Percentiles rank a stretch among this genome's conserved stretches.
Evolutionary conservation across 495 filamentous ascomycete species (phyloP).

Genomic region (Penicillium antarcticum): DNA sequence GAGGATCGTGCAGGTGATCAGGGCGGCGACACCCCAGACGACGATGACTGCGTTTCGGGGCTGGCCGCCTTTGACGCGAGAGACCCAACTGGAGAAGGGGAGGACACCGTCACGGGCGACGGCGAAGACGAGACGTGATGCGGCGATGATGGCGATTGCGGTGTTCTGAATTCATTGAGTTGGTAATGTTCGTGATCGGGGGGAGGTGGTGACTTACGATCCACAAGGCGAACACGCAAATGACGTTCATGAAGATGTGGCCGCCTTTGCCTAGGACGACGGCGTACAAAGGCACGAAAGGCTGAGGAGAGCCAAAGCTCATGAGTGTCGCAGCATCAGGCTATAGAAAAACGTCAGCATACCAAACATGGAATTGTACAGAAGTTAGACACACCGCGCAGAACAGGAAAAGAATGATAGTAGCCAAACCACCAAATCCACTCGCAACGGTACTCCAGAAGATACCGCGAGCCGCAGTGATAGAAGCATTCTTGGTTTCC

Average conservation of each 20-base stretch:
- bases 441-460: constrained; percentile 53
- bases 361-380: not conserved
- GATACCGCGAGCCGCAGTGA: constrained; percentile 53
- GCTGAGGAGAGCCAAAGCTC: constrained; percentile 47
- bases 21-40: constrained; percentile 46
- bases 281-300: constrained; percentile 53
- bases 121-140: constrained; percentile 55
- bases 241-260: constrained; percentile 52
- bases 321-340: constrained; percentile 37
- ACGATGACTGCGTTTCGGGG: constrained; percentile 55
- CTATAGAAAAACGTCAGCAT: constrained; percentile 17
- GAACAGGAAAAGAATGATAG: constrained; percentile 56
- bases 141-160: constrained; percentile 51
- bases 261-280: constrained; percentile 50
- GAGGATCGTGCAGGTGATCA: constrained; percentile 52
- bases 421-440: constrained; percentile 46
- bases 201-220: constrained; percentile 29
- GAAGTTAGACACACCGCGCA: constrained; percentile 36
- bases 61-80: constrained; percentile 47
- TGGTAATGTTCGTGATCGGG: not conserved
- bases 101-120: constrained; percentile 55
- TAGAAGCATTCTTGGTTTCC: constrained; percentile 54
- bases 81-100: constrained; percentile 54
- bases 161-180: constrained; percentile 38
- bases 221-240: constrained; percentile 50